Conservation (phyloP, 805 yeast species). For the Yarrowia sp. region DNA sequence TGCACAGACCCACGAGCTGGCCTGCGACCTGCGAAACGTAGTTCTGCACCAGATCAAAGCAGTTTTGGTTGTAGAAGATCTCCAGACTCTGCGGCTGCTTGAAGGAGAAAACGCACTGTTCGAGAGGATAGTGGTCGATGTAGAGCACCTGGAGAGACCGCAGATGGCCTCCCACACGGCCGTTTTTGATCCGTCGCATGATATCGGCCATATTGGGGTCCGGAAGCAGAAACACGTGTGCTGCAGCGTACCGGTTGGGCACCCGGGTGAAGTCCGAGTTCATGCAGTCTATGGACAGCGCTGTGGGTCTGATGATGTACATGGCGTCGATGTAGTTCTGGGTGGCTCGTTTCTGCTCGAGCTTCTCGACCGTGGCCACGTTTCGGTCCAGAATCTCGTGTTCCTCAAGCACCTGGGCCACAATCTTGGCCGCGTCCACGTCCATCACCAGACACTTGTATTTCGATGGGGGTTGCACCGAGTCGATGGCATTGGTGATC, state of each 20-base stretch:
- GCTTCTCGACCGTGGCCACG: constrained; percentile 61
- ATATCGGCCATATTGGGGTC: constrained; percentile 40
- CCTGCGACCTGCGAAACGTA: constrained; percentile 67
- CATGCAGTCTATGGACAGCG: constrained; percentile 75
- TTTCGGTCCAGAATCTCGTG: constrained; percentile 49
- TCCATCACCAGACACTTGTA: constrained; percentile 64
- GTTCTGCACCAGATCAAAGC: constrained; percentile 64
- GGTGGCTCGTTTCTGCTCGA: constrained; percentile 67
- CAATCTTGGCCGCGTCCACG: constrained; percentile 57
- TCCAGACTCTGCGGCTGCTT: constrained; percentile 67
- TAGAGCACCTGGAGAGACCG: constrained; percentile 53
- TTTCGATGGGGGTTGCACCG: constrained; percentile 40
- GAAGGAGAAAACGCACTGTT: constrained; percentile 74
- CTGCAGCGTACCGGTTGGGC: constrained; percentile 76
- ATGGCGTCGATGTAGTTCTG: constrained; percentile 76
- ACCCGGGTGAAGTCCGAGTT: constrained; percentile 70
- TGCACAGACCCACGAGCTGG: constrained; percentile 73
- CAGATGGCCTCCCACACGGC: constrained; percentile 46
- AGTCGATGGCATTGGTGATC: constrained; percentile 31
- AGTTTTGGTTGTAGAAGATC: constrained; percentile 69
- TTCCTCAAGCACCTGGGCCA: constrained; percentile 56
- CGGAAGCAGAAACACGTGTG: constrained; percentile 77
- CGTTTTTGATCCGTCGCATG: constrained; percentile 45
- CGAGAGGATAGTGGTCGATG: constrained; percentile 68
- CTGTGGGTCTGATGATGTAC: constrained; percentile 75